These are phyloP conservation scores for Plasmodium gallinaceum DNA, from an alignment of 169 alveolate genomes.

Conservation along the genomic window DNA sequence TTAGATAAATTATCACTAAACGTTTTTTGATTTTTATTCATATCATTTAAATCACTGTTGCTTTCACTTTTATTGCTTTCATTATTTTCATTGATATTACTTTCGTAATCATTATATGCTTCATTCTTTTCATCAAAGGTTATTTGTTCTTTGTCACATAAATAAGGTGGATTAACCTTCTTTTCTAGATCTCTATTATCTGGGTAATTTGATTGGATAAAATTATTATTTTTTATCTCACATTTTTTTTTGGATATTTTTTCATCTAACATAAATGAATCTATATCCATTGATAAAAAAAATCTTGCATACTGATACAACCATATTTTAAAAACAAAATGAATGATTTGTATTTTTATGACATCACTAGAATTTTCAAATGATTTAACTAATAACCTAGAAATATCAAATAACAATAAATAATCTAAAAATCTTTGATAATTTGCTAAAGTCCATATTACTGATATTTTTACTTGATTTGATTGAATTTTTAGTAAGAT, in stretches of 20 bases:
- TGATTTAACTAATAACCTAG: constrained; percentile 26
- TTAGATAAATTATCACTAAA: not conserved
- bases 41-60: not conserved
- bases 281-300: not conserved
- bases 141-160: not conserved
- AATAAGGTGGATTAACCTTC: not conserved
- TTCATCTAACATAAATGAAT: no score
- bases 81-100: not conserved
- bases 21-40: not conserved
- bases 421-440: constrained; percentile 44
- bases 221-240: not conserved
- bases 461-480: constrained; percentile 27
- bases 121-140: not conserved
- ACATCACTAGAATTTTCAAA: not conserved
- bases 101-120: not conserved
- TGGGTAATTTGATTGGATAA: not conserved
- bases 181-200: not conserved
- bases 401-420: constrained; percentile 17
- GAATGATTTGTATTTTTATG: constrained; percentile 37
- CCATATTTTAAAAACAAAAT: constrained; percentile 54
- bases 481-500: constrained; percentile 22
- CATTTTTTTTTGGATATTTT: not conserved
- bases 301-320: constrained; percentile 9
- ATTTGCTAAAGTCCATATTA: constrained; percentile 43
- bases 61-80: not conserved